Evolutionary conservation across 495 filamentous ascomycete genomes (phyloP).

Genomic region (Aspergillus cristatus): DNA sequence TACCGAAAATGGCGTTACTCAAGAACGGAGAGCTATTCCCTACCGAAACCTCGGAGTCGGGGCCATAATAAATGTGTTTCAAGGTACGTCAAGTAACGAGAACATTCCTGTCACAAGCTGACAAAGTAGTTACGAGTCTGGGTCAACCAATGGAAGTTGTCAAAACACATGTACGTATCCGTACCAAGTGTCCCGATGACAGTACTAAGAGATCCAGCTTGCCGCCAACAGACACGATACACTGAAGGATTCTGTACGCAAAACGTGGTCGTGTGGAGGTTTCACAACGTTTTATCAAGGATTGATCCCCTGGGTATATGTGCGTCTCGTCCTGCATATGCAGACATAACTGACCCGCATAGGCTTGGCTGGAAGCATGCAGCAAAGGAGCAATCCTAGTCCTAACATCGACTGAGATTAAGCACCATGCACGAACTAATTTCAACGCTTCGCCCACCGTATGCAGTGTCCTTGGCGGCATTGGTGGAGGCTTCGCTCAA

Average conservation of each 20-base stretch:
- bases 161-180: neutral
- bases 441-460: neutral
- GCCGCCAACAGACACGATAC: neutral
- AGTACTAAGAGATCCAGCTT: neutral
- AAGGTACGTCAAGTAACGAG: too few relatives aligned
- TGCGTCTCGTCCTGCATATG: too few relatives aligned
- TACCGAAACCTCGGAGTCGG: neutral
- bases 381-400: constrained; percentile 8
- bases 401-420: constrained; percentile 4
- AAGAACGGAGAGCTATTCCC: neutral
- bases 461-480: constrained; percentile 6
- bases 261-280: neutral
- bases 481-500: constrained; percentile 6
- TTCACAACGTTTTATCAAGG: constrained; percentile 5
- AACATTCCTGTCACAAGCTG: too few relatives aligned
- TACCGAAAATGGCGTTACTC: too few relatives aligned
- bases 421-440: constrained; percentile 6
- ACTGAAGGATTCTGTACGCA: neutral
- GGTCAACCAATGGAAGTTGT: neutral
- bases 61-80: neutral
- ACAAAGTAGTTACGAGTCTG: neutral
- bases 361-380: constrained; percentile 10
- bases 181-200: too few relatives aligned
- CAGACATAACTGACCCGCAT: neutral
- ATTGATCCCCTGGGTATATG: constrained; percentile 8